These are phyloP conservation scores for Arctostaphylos glauca DNA, from an alignment of 148 eudicot genomes.

Conservation along the genomic window DNA sequence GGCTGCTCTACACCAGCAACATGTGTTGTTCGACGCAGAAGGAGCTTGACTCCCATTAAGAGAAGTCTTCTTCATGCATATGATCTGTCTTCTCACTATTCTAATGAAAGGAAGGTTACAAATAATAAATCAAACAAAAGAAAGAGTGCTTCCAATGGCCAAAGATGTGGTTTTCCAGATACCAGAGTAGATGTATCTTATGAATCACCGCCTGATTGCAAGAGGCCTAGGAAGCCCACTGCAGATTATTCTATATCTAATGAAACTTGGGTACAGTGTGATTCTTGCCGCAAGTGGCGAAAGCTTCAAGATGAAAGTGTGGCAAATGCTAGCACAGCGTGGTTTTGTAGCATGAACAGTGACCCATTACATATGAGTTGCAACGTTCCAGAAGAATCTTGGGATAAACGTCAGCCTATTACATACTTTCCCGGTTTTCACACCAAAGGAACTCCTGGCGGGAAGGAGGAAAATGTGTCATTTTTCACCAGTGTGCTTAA, in stretches of 20 bases:
- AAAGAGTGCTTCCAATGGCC: constrained; percentile 36
- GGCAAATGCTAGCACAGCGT: constrained; percentile 47
- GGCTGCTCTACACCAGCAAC: constrained; percentile 26
- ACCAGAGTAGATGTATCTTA: constrained; percentile 25
- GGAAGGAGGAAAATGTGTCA: constrained; percentile 65
- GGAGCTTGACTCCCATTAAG: constrained; percentile 46
- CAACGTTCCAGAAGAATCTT: constrained; percentile 69
- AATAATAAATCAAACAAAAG: constrained; percentile 34
- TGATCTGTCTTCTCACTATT: constrained; percentile 31
- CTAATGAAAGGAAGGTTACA: constrained; percentile 25
- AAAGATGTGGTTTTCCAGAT: constrained; percentile 15
- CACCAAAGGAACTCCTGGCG: constrained; percentile 62
- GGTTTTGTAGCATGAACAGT: constrained; percentile 96
- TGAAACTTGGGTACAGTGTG: constrained; percentile 93
- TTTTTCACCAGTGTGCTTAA: constrained; percentile 75
- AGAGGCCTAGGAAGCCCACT: constrained; percentile 36
- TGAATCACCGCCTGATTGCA: constrained; percentile 26
- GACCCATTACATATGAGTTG: constrained; percentile 66
- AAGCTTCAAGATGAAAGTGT: constrained; percentile 44
- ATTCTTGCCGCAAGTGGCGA: constrained; percentile 91
- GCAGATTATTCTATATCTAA: constrained; percentile 28
- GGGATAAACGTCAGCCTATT: constrained; percentile 48
- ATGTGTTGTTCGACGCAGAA: constrained; percentile 29
- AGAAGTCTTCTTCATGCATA: constrained; percentile 57
- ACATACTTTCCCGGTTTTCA: constrained; percentile 79